Evolutionary conservation across 2,329 filamentous ascomycete species (phyloP).

Genomic region (Aspergillus japonicus): DNA sequence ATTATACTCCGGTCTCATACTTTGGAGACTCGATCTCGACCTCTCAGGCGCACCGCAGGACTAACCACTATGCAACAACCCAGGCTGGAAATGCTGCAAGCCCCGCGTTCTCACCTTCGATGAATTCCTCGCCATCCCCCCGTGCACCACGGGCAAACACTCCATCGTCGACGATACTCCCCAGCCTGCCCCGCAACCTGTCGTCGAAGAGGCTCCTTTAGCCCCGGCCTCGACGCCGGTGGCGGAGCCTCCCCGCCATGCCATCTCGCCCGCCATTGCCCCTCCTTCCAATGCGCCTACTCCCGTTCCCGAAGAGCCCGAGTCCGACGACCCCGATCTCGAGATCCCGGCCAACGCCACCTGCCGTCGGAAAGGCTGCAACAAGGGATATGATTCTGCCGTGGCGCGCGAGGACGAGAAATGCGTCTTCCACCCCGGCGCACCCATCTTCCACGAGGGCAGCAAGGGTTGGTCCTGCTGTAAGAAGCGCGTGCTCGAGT

Average conservation of each 20-base stretch:
- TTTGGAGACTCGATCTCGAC: not conserved
- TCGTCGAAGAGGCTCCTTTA: conserved; percentile 22
- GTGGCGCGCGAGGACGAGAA: conserved; percentile 65
- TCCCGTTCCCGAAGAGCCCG: conserved; percentile 62
- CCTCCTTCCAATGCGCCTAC: conserved; percentile 32
- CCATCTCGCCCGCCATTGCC: conserved; percentile 31
- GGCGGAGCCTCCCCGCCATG: conserved; percentile 18
- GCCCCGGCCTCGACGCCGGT: conserved; percentile 21
- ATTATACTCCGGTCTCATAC: not conserved
- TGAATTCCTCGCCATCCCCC: conserved; percentile 89
- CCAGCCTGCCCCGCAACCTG: conserved; percentile 44
- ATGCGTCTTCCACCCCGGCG: conserved; percentile 86
- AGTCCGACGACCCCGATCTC: conserved; percentile 77
- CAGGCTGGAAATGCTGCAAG: conserved; percentile 99
- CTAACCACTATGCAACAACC: conserved; percentile 2
- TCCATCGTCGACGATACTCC: conserved; percentile 78
- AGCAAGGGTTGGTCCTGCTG: conserved; percentile 98
- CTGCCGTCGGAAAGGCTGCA: conserved; percentile 78
- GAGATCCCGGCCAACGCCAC: conserved; percentile 70
- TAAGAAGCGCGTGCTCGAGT: conserved; percentile 90
- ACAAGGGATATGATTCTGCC: conserved; percentile 60
- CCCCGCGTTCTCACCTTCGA: conserved; percentile 95
- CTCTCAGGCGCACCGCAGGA: not conserved
- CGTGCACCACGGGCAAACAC: conserved; percentile 91
- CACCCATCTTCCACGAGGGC: conserved; percentile 93